phyloP scores from a whole-genome alignment of 768 basidiomycete species.

The Vishniacozyma victoriae region DNA sequence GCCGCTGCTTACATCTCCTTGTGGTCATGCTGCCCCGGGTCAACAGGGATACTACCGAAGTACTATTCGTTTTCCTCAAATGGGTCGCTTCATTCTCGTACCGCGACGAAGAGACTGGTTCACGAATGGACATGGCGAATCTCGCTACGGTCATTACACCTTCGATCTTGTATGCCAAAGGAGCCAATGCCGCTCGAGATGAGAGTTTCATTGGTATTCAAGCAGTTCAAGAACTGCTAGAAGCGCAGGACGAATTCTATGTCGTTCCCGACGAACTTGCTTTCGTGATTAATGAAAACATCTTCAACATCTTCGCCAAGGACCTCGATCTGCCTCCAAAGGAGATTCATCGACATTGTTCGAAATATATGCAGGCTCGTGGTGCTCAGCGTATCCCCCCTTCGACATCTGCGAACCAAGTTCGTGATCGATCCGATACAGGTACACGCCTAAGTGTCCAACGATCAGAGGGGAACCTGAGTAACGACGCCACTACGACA shows the following conservation, averaged over 20 bases:
- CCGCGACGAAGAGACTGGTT: constrained; percentile 92
- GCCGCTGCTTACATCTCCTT: constrained; percentile 75
- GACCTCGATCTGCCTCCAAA: constrained; percentile 84
- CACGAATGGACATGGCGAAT: constrained; percentile 95
- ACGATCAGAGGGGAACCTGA: neutral
- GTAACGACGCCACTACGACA: too few species aligned
- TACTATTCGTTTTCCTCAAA: constrained; percentile 94
- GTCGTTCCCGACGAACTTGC: constrained; percentile 87
- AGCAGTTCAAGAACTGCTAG: constrained; percentile 77
- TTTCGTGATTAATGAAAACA: constrained; percentile 79
- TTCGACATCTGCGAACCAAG: too few species aligned
- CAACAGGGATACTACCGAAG: constrained; percentile 96
- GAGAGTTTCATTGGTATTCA: constrained; percentile 86
- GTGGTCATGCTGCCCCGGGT: constrained; percentile 81
- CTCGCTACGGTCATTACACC: constrained; percentile 95
- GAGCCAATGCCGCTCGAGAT: constrained; percentile 77
- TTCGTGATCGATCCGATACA: too few species aligned
- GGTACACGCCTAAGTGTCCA: neutral
- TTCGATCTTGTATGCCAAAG: constrained; percentile 85
- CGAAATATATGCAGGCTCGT: constrained; percentile 62
- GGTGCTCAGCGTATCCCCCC: too few species aligned
- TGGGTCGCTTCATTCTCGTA: constrained; percentile 99
- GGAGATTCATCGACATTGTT: constrained; percentile 92
- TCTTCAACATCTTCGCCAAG: constrained; percentile 68
- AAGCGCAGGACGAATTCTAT: constrained; percentile 92